Conservation (phyloP, 2,329 filamentous ascomycete genomes). For the Paecilomyces fulvus region DNA sequence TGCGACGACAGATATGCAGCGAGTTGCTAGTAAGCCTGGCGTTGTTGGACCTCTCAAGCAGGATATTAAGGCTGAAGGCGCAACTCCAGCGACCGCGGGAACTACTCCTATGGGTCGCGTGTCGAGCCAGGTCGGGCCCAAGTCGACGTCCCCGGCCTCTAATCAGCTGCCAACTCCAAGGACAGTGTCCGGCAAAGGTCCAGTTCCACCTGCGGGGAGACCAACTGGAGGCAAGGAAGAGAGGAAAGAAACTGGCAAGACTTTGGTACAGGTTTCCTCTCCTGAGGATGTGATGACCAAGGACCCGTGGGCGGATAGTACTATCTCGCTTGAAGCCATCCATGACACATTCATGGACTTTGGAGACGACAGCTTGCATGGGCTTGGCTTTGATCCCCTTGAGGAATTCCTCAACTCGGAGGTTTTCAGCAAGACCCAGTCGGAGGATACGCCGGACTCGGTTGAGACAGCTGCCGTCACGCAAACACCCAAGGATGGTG, state of each 20-base stretch:
- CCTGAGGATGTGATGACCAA: constrained; percentile 10
- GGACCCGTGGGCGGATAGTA: constrained; percentile 30
- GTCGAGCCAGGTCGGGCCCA: constrained; percentile 24
- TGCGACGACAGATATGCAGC: constrained; percentile 7
- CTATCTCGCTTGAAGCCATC: constrained; percentile 29
- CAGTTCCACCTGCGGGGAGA: constrained; percentile 14
- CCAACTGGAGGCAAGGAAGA: constrained; percentile 15
- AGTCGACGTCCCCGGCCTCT: constrained; percentile 24
- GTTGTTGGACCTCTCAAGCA: constrained; percentile 13
- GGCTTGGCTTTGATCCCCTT: constrained; percentile 25
- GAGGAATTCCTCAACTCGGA: constrained; percentile 31
- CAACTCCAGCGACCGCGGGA: constrained; percentile 20
- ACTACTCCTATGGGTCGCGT: constrained; percentile 26
- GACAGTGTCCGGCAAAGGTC: constrained; percentile 15
- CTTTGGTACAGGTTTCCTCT: constrained; percentile 9
- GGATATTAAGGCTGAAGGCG: constrained; percentile 16
- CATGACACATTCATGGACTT: constrained; percentile 29
- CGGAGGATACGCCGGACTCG: constrained; percentile 30
- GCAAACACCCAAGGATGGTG: constrained; percentile 29
- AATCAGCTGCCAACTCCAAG: constrained; percentile 26
- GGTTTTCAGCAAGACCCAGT: constrained; percentile 24
- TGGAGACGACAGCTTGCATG: constrained; percentile 16
- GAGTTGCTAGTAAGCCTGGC: constrained; percentile 10
- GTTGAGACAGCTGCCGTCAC: constrained; percentile 25
- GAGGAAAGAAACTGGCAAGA: constrained; percentile 18